Evolutionary conservation across 1,284 basidiomycete species (phyloP).

Genomic region (Jaminaea rosea): DNA sequence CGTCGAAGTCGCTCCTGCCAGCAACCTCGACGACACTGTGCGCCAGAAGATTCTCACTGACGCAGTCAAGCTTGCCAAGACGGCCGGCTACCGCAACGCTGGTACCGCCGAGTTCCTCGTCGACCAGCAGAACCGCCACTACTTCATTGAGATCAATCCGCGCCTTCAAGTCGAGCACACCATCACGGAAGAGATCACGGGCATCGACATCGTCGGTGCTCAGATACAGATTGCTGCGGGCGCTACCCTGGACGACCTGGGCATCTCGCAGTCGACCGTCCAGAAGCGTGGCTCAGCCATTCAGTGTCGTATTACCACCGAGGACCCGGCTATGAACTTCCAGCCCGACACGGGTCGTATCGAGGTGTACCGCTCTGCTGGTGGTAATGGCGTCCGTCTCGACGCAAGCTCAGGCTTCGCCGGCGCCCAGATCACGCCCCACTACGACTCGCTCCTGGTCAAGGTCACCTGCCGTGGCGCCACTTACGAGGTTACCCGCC

Average conservation of each 20-base stretch:
- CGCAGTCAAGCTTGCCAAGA: slow-evolving; percentile 87
- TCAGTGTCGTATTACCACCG: slow-evolving; percentile 98
- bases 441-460: slow-evolving; percentile 96
- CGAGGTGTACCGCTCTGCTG: slow-evolving; percentile 95
- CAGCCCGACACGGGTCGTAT: slow-evolving; percentile 99
- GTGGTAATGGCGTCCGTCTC: slow-evolving; percentile 95
- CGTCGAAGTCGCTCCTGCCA: slow-evolving; percentile 95
- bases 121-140: slow-evolving; percentile 87
- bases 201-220: slow-evolving; percentile 94
- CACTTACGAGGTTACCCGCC: slow-evolving; percentile 93
- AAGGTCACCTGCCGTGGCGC: slow-evolving; percentile 94
- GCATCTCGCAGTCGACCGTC: slow-evolving; percentile 91
- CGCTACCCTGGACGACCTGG: slow-evolving; percentile 87
- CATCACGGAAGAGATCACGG: slow-evolving; percentile 84
- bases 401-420: slow-evolving; percentile 97
- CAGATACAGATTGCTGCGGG: slow-evolving; percentile 98
- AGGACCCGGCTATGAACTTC: slow-evolving; percentile 82
- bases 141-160: slow-evolving; percentile 79
- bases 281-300: slow-evolving; percentile 94
- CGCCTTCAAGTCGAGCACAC: slow-evolving; percentile 55
- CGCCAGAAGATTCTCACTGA: slow-evolving; percentile 77
- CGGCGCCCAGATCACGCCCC: slow-evolving; percentile 97
- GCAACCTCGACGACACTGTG: slow-evolving; percentile 80
- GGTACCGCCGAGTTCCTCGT: slow-evolving; percentile 88
- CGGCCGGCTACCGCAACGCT: slow-evolving; percentile 88